phyloP scores from a whole-genome alignment of 805 yeast species.

The Barnettozyma wickerhamii region DNA sequence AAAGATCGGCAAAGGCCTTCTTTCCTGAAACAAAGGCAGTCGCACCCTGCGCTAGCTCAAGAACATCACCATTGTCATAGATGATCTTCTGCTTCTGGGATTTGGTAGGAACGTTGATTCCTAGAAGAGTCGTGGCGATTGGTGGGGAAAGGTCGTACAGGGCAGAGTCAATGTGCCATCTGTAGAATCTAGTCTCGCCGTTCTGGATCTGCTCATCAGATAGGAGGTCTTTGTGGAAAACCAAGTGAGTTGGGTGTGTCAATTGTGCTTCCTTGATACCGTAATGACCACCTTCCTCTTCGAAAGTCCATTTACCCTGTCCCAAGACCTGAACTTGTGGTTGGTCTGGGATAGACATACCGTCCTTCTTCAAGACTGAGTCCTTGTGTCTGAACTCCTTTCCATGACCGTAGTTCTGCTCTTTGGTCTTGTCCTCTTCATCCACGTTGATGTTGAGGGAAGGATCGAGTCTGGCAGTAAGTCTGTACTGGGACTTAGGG shows the following conservation, averaged over 20 bases:
- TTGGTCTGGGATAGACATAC: conserved; percentile 70
- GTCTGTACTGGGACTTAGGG: conserved; percentile 70
- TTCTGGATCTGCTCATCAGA: conserved; percentile 56
- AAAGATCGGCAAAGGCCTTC: conserved; percentile 62
- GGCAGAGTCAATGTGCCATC: conserved; percentile 95
- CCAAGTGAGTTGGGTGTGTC: conserved; percentile 81
- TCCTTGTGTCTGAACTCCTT: conserved; percentile 63
- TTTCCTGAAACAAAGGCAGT: conserved; percentile 89
- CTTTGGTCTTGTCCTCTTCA: conserved; percentile 32
- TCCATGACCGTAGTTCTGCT: conserved; percentile 78
- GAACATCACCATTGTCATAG: conserved; percentile 63
- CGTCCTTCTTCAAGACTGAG: conserved; percentile 76
- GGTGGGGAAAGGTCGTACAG: conserved; percentile 85
- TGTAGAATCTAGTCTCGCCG: conserved; percentile 74
- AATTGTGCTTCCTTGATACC: conserved; percentile 54
- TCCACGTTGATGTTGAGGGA: conserved; percentile 26
- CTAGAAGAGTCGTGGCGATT: conserved; percentile 76
- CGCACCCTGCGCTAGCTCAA: conserved; percentile 76
- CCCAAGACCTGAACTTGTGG: conserved; percentile 92
- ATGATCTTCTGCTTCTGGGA: conserved; percentile 58
- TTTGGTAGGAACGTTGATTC: conserved; percentile 72
- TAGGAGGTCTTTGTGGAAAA: conserved; percentile 69
- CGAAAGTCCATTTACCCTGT: conserved; percentile 54
- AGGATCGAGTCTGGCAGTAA: conserved; percentile 79
- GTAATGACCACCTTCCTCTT: conserved; percentile 38